Conservation (phyloP, 139 green algal species). For the Tetradesmus obliquus region DNA sequence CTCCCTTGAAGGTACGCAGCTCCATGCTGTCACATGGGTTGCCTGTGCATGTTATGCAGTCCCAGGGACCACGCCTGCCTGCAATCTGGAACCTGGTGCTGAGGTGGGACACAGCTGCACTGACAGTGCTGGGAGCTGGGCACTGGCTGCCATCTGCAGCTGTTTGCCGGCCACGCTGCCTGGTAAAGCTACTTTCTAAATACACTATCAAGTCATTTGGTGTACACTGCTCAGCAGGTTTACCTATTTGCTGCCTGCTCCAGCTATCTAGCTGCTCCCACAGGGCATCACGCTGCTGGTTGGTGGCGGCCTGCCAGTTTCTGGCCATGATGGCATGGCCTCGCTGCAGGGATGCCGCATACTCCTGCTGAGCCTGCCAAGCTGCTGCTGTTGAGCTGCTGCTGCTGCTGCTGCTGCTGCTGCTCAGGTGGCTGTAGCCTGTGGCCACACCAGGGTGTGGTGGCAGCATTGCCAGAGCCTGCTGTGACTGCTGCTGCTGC, state of each 20-base stretch:
- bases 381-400: background rate
- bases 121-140: conserved; percentile 18
- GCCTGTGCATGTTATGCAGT: background rate
- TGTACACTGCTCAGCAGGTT: conserved; percentile 6
- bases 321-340: background rate
- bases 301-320: background rate
- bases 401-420: background rate
- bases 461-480: too few species aligned
- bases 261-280: background rate
- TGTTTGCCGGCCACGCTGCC: background rate
- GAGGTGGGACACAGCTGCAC: background rate
- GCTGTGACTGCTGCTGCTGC: too few species aligned
- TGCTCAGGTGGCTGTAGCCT: background rate
- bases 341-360: background rate
- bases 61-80: conserved; percentile 3
- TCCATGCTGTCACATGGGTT: conserved; percentile 43
- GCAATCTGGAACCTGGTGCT: conserved; percentile 28
- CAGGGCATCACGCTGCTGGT: background rate
- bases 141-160: background rate
- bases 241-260: background rate
- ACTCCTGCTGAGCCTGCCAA: background rate
- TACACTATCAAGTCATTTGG: conserved; percentile 28
- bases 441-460: too few species aligned
- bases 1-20: conserved; percentile 33
- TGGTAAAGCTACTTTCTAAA: background rate